These are phyloP conservation scores for Liriodendron chinense DNA, from an alignment of 164 flowering plant species.

Conservation along the genomic window DNA sequence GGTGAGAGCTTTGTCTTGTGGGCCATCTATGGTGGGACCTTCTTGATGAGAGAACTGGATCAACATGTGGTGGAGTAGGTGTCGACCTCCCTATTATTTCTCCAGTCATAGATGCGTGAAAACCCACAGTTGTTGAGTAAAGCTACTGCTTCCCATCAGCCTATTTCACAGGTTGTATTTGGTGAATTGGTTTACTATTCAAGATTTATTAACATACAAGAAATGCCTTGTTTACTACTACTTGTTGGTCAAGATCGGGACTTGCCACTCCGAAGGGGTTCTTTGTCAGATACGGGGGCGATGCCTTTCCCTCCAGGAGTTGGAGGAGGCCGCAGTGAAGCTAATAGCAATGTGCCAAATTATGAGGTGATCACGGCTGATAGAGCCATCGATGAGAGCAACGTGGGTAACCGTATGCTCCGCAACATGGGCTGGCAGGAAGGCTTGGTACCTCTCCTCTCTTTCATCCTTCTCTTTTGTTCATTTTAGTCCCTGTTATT, in stretches of 20 bases:
- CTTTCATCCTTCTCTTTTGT: neutral
- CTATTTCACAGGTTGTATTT: slow-evolving; percentile 18
- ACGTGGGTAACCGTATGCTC: slow-evolving; percentile 96
- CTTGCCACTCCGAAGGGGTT: slow-evolving; percentile 51
- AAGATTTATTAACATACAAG: slow-evolving; percentile 41
- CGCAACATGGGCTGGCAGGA: slow-evolving; percentile 99
- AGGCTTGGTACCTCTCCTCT: slow-evolving; percentile 69
- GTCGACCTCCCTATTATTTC: no score
- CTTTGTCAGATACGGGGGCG: slow-evolving; percentile 41
- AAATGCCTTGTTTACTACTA: slow-evolving; percentile 31
- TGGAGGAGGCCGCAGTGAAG: slow-evolving; percentile 60
- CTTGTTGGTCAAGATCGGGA: slow-evolving; percentile 73
- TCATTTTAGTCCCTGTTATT: neutral
- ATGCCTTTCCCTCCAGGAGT: slow-evolving; percentile 99
- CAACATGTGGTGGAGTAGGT: no score
- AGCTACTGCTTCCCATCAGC: neutral
- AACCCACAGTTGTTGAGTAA: slow-evolving; percentile 11
- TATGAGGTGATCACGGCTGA: slow-evolving; percentile 91
- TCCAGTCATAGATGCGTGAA: neutral
- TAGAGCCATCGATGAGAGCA: slow-evolving; percentile 86
- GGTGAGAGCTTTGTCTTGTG: no score
- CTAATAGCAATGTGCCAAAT: slow-evolving; percentile 33
- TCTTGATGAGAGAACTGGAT: no score
- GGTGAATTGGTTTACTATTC: slow-evolving; percentile 21
- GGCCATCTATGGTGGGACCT: no score